Percentiles rank a stretch among this genome's conserved stretches.
Conservation (phyloP, 805 yeast species). For the Hanseniaspora occidentalis region DNA sequence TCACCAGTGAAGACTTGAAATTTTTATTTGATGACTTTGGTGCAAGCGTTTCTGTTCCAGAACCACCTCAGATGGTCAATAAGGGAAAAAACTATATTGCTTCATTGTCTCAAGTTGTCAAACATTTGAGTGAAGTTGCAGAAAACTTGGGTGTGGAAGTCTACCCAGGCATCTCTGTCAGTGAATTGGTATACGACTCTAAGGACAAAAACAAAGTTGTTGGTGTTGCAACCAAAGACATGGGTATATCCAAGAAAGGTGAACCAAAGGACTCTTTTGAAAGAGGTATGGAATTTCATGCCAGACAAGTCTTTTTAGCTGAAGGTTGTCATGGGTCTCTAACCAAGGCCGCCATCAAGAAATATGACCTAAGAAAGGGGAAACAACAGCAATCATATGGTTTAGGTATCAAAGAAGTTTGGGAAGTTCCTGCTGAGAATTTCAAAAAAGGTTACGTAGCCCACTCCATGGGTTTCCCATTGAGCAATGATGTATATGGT, state of each 20-base stretch:
- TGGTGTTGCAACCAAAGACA: constrained; percentile 91
- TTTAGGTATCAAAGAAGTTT: constrained; percentile 88
- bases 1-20: constrained; percentile 62
- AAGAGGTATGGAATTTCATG: constrained; percentile 94
- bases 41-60: constrained; percentile 60
- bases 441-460: constrained; percentile 71
- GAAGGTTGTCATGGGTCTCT: constrained; percentile 99
- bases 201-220: constrained; percentile 34
- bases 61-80: constrained; percentile 85
- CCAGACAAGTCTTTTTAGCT: constrained; percentile 78
- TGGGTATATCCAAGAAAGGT: constrained; percentile 72
- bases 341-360: constrained; percentile 60
- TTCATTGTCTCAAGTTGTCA: constrained; percentile 68
- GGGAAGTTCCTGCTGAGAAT: constrained; percentile 83
- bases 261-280: constrained; percentile 75
- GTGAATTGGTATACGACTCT: constrained; percentile 59
- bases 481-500: constrained; percentile 65
- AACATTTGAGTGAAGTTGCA: constrained; percentile 75
- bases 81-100: constrained; percentile 74
- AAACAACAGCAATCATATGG: constrained; percentile 84
- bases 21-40: constrained; percentile 42
- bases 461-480: constrained; percentile 86
- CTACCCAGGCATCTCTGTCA: constrained; percentile 81
- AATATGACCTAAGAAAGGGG: constrained; percentile 54
- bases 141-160: constrained; percentile 90